A percentile compares a stretch with the other conserved stretches of the same genome.
phyloP scores from a whole-genome alignment of 2,329 filamentous ascomycete species.

The Pseudopithomyces chartarum region DNA sequence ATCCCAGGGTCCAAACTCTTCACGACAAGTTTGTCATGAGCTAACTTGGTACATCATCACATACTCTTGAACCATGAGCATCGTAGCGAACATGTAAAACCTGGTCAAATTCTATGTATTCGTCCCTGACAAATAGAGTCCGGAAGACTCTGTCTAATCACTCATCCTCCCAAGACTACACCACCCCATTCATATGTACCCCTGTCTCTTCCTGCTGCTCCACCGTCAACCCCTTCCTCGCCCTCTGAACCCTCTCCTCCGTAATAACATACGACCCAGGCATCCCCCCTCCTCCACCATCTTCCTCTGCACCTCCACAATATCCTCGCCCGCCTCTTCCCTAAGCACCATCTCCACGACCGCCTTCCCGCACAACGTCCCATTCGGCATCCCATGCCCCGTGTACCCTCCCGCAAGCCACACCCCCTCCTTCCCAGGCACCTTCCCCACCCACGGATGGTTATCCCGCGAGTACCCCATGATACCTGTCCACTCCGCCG shows the following conservation, averaged over 20 bases:
- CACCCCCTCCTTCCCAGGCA: constrained; percentile 64
- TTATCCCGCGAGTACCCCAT: constrained; percentile 76
- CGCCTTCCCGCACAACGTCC: constrained; percentile 68
- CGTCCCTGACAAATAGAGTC: too few relatives aligned
- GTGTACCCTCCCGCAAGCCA: constrained; percentile 72
- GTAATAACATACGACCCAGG: constrained; percentile 46
- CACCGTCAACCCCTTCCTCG: constrained; percentile 39
- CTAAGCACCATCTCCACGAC: constrained; percentile 65
- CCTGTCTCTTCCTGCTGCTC: constrained; percentile 37
- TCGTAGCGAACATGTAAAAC: too few relatives aligned
- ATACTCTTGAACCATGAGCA: too few relatives aligned
- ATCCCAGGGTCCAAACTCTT: too few relatives aligned
- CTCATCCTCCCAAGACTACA: constrained; percentile 14
- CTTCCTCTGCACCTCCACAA: constrained; percentile 27
- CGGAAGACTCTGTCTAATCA: too few relatives aligned
- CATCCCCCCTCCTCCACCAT: constrained; percentile 43
- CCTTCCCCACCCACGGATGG: constrained; percentile 71
- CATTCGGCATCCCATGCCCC: constrained; percentile 77
- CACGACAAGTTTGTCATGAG: too few relatives aligned
- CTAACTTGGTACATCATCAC: too few relatives aligned
- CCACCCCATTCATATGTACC: constrained; percentile 31
- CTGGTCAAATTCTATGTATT: too few relatives aligned
- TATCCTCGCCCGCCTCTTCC: constrained; percentile 41
- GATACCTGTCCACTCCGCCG: constrained; percentile 72
- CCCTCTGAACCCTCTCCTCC: constrained; percentile 39